These are phyloP conservation scores for Vitis hybrid DNA, from an alignment of 177 flowering plant genomes.

Conservation along the genomic window DNA sequence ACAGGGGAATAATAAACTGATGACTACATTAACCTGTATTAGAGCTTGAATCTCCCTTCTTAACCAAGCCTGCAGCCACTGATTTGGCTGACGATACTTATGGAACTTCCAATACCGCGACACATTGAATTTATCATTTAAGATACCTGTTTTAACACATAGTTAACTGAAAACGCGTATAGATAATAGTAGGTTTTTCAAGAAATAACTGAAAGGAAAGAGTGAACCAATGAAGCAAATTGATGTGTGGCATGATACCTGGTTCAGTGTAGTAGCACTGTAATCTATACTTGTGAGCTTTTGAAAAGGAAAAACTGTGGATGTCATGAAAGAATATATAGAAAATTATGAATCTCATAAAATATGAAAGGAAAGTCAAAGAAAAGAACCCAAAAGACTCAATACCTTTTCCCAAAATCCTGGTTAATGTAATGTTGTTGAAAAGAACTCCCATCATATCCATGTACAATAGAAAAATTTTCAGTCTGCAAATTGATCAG, in stretches of 20 bases:
- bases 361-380: background rate
- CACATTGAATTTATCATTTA: slow-evolving; percentile 47
- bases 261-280: slow-evolving; percentile 70
- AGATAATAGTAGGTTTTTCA: slow-evolving; percentile 4
- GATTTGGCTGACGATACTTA: slow-evolving; percentile 65
- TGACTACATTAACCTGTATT: slow-evolving; percentile 48
- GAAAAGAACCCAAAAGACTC: background rate
- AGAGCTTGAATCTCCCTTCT: slow-evolving; percentile 86
- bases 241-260: slow-evolving; percentile 37
- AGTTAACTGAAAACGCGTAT: slow-evolving; percentile 1
- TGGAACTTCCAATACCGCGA: slow-evolving; percentile 59
- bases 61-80: slow-evolving; percentile 73
- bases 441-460: slow-evolving; percentile 59
- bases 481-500: slow-evolving; percentile 49
- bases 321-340: slow-evolving; percentile 3
- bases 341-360: background rate
- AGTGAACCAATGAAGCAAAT: background rate
- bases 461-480: slow-evolving; percentile 65
- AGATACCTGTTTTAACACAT: slow-evolving; percentile 38
- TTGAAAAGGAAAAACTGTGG: slow-evolving; percentile 59
- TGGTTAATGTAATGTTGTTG: slow-evolving; percentile 58
- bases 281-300: slow-evolving; percentile 70
- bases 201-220: background rate
- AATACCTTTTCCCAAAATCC: slow-evolving; percentile 45
- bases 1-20: background rate